phyloP scores from a whole-genome alignment of 2,329 filamentous ascomycete species.

The Plenodomus tracheiphilus region DNA sequence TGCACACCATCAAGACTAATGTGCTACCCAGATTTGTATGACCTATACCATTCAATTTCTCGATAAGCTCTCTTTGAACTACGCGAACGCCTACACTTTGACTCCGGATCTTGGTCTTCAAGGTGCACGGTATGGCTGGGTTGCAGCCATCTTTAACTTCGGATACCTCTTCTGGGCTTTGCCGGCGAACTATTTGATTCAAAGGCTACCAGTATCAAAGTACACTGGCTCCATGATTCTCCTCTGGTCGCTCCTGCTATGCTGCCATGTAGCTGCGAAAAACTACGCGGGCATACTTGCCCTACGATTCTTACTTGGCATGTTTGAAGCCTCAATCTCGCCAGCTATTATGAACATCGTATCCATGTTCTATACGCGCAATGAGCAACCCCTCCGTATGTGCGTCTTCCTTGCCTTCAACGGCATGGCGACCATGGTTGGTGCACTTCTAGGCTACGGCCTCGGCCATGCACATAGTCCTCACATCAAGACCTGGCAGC shows the following conservation, averaged over 20 bases:
- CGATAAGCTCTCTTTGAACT: slow-evolving; percentile 49
- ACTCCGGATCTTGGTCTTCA: slow-evolving; percentile 42
- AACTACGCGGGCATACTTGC: slow-evolving; percentile 42
- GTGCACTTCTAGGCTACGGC: slow-evolving; percentile 42
- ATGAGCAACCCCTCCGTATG: slow-evolving; percentile 49
- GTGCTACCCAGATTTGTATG: slow-evolving; percentile 37
- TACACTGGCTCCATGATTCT: slow-evolving; percentile 45
- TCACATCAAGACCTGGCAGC: slow-evolving; percentile 38
- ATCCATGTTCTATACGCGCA: slow-evolving; percentile 42
- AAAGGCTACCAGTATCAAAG: slow-evolving; percentile 41
- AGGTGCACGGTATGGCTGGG: slow-evolving; percentile 47
- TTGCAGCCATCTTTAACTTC: slow-evolving; percentile 50
- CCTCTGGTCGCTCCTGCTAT: slow-evolving; percentile 51
- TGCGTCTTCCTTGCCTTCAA: slow-evolving; percentile 50
- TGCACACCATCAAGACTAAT: neutral
- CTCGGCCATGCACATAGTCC: slow-evolving; percentile 35
- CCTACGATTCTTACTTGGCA: slow-evolving; percentile 41
- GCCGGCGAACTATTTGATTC: slow-evolving; percentile 46
- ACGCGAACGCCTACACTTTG: slow-evolving; percentile 44
- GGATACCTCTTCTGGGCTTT: slow-evolving; percentile 50
- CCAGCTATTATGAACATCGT: slow-evolving; percentile 46
- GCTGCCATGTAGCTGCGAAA: slow-evolving; percentile 47
- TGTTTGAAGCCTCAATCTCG: slow-evolving; percentile 42
- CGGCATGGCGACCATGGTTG: slow-evolving; percentile 44
- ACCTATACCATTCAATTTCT: slow-evolving; percentile 55